Evolutionary conservation across 1,139 yeast genomes (phyloP), one percentile per base, ranked within the genome.

Genomic region (Williopsis jadinii): DNA sequence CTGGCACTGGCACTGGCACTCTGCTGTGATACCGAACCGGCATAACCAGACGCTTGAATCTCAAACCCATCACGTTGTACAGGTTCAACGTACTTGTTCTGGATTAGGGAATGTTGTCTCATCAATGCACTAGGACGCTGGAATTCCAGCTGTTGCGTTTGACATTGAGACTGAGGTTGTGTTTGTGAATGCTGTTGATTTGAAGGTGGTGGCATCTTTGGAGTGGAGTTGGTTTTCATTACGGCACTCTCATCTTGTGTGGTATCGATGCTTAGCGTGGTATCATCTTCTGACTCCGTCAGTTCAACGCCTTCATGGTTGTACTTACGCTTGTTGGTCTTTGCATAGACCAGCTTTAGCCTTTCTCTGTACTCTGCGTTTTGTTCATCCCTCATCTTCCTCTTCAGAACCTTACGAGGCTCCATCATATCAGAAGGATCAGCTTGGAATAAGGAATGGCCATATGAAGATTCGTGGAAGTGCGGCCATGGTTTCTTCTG

Each of bases 31-130:
- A 71, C 64, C 2, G 84, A 81, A 0, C 82, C 82, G 50, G 78
- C 77, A 49, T 79, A 80, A 1, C 95, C 95, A 3, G 94, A 83
- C 2, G 95, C 95, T 29, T 81, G 81, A 35, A 83, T 80, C 50
- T 84, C 95, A 46, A 66, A 72, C 48, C 70, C 70, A 44, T 71
- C 68, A 14, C 74, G 60, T 38, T 67, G 68, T 24, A 67, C 42
- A 6, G 46, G 40, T 33, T 52, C 55, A 33, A 52, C 32, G 46
- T 54, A 52, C 34, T 44, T 45, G 35, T 47, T 40, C 48, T 58
- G 40, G 3, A 53, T 24, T 3, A 41, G 13, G 2, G 68, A 63
- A 5, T 62, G 54, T 41, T 61, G 59, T 42, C 68, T 56, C 14
- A 52, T 44, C 38, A 64, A 51, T 11, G 39, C 45, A 31, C 36